Conservation (phyloP, 768 basidiomycete species). For the Leucogyrophana mollusca region DNA sequence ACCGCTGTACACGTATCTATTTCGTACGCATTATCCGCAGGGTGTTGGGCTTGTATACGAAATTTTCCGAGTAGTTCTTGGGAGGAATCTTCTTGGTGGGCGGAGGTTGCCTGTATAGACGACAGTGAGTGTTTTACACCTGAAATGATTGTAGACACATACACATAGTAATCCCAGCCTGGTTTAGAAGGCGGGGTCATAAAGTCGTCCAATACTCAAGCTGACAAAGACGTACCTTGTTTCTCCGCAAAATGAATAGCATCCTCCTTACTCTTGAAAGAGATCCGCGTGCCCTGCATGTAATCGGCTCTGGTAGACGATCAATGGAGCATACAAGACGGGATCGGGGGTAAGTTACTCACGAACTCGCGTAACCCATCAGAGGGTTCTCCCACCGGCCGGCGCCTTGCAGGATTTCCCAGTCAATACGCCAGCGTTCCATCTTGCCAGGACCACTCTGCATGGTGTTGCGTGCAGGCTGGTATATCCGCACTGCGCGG, state of each 20-base stretch:
- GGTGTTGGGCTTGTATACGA: slow-evolving; percentile 73
- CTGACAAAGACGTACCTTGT: slow-evolving; percentile 61
- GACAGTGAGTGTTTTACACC: slow-evolving; percentile 9
- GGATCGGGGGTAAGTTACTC: slow-evolving; percentile 31
- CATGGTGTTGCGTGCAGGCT: slow-evolving; percentile 92
- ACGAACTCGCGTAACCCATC: slow-evolving; percentile 98
- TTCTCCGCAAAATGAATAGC: slow-evolving; percentile 96
- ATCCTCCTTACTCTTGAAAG: slow-evolving; percentile 85
- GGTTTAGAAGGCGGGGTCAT: slow-evolving; percentile 1
- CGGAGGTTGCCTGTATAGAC: slow-evolving; percentile 48
- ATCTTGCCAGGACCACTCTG: slow-evolving; percentile 88
- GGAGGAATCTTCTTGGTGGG: slow-evolving; percentile 69
- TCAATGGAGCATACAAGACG: slow-evolving; percentile 3
- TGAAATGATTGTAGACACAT: slow-evolving; percentile 33
- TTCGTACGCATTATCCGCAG: slow-evolving; percentile 88
- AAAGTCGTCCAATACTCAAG: slow-evolving; percentile 8
- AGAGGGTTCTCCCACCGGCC: slow-evolving; percentile 98
- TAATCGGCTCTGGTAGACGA: slow-evolving; percentile 74
- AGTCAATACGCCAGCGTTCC: slow-evolving; percentile 92
- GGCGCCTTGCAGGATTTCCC: slow-evolving; percentile 84
- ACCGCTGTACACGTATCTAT: slow-evolving; percentile 45
- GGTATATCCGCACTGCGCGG: slow-evolving; percentile 88
- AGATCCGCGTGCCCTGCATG: slow-evolving; percentile 86
- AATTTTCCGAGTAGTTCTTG: slow-evolving; percentile 93
- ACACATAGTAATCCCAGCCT: slow-evolving; percentile 96